Percentiles rank a stretch among this genome's conserved stretches.
phyloP scores from a whole-genome alignment of 352 stramenopile genomes.

The Phytopythium kandeliae region DNA sequence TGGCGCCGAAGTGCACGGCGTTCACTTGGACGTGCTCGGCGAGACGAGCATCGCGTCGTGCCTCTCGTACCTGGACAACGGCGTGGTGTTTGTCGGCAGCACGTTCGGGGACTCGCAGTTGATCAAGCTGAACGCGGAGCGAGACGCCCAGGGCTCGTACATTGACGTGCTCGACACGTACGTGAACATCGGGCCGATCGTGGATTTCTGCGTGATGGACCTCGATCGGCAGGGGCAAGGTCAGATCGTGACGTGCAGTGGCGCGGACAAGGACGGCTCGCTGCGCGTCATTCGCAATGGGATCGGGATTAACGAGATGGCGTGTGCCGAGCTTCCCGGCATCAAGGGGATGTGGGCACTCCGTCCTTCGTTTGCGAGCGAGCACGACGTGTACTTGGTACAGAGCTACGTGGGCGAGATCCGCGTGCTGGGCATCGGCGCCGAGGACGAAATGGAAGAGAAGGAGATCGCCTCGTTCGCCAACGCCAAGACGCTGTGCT shows the following conservation, averaged over 20 bases:
- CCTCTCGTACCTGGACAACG: slow-evolving; percentile 93
- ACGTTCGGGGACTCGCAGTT: slow-evolving; percentile 94
- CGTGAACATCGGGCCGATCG: slow-evolving; percentile 96
- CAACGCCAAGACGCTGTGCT: slow-evolving; percentile 90
- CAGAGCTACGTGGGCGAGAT: slow-evolving; percentile 96
- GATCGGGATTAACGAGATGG: slow-evolving; percentile 98
- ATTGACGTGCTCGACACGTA: slow-evolving; percentile 96
- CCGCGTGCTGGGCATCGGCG: slow-evolving; percentile 91
- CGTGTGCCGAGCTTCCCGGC: slow-evolving; percentile 91
- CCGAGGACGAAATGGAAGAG: slow-evolving; percentile 91
- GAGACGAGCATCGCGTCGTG: slow-evolving; percentile 88
- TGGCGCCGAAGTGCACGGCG: slow-evolving; percentile 57
- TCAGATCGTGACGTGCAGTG: slow-evolving; percentile 96
- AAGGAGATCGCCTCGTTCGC: slow-evolving; percentile 82
- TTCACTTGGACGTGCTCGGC: slow-evolving; percentile 94
- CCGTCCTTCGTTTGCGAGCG: slow-evolving; percentile 74
- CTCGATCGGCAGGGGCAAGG: slow-evolving; percentile 92
- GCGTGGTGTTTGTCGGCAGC: slow-evolving; percentile 94
- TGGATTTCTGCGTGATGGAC: slow-evolving; percentile 98
- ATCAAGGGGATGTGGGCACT: slow-evolving; percentile 98
- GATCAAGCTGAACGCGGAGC: slow-evolving; percentile 87
- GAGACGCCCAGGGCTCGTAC: slow-evolving; percentile 81
- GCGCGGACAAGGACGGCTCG: slow-evolving; percentile 93
- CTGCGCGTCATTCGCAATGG: slow-evolving; percentile 97
- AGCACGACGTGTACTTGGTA: slow-evolving; percentile 94